A percentile compares a stretch with the other conserved stretches of the same genome.
Evolutionary conservation across 2,329 filamentous ascomycete genomes (phyloP).

Genomic region (Ophiostoma australiae): DNA sequence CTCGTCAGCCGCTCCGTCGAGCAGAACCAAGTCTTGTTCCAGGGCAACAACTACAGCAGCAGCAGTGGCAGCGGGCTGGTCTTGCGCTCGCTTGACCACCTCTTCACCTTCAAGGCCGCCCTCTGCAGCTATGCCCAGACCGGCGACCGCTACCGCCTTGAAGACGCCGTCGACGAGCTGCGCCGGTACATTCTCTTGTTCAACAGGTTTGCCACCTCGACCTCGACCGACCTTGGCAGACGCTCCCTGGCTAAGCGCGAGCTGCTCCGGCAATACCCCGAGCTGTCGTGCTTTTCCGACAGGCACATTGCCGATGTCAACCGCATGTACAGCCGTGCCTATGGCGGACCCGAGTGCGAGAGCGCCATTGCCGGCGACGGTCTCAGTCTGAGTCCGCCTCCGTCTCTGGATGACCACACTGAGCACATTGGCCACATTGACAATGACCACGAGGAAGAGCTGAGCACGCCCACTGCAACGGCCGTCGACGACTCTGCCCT

Average conservation of each 20-base stretch:
- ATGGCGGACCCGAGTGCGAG: slow-evolving; percentile 42
- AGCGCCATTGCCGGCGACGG: slow-evolving; percentile 44
- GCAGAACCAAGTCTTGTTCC: slow-evolving; percentile 59
- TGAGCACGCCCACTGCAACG: slow-evolving; percentile 15
- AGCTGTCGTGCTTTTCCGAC: slow-evolving; percentile 50
- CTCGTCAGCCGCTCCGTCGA: slow-evolving; percentile 52
- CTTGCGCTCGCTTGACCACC: slow-evolving; percentile 54
- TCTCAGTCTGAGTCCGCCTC: slow-evolving; percentile 32
- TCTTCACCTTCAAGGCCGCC: slow-evolving; percentile 61
- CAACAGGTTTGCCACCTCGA: neutral
- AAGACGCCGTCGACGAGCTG: slow-evolving; percentile 60
- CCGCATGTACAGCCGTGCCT: slow-evolving; percentile 52
- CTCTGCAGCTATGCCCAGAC: slow-evolving; percentile 53
- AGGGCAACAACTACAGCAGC: slow-evolving; percentile 44
- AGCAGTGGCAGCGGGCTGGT: slow-evolving; percentile 38
- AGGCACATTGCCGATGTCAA: slow-evolving; percentile 51
- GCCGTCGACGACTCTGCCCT: neutral
- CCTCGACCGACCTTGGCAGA: slow-evolving; percentile 32
- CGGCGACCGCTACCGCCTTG: slow-evolving; percentile 43
- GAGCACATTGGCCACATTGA: no score
- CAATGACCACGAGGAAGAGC: slow-evolving; percentile 12
- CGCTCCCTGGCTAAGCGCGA: slow-evolving; percentile 46
- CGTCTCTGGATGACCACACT: neutral
- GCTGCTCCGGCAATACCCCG: slow-evolving; percentile 49
- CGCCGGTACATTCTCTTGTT: slow-evolving; percentile 51